A percentile compares a stretch with the other conserved stretches of the same genome.
Conservation (phyloP, 306 rosid species). For the Hippophae rhamnoides region DNA sequence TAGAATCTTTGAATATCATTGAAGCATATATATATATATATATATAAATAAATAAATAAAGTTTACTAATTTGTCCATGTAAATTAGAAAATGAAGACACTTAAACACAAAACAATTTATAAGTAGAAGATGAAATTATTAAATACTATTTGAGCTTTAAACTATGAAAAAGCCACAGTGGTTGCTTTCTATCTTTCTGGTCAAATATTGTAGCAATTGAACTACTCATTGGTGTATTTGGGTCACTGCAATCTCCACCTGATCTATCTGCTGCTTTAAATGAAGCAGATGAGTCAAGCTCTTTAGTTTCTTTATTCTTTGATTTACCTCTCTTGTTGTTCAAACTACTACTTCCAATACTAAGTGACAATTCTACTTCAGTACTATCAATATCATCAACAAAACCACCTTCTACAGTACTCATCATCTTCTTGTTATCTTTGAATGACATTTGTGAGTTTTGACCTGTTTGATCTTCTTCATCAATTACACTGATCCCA, state of each 20-base stretch:
- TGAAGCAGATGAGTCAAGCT: conserved; percentile 43
- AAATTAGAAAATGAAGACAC: no score
- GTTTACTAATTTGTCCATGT: no score
- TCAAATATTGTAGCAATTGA: conserved; percentile 53
- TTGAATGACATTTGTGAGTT: conserved; percentile 3
- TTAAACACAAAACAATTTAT: no score
- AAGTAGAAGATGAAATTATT: no score
- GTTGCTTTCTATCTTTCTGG: conserved; percentile 46
- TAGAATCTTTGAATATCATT: no score
- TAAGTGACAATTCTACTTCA: conserved; percentile 78
- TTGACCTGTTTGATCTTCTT: background rate
- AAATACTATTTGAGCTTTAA: conserved; percentile 55
- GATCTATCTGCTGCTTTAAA: conserved; percentile 66
- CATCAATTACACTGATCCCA: no score
- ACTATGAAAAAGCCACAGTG: conserved; percentile 70
- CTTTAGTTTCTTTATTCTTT: conserved; percentile 22
- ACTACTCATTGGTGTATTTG: conserved; percentile 64
- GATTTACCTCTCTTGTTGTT: conserved; percentile 40
- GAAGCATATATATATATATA: no score
- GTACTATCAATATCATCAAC: conserved; percentile 30
- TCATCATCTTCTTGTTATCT: conserved; percentile 23
- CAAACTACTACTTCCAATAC: conserved; percentile 61
- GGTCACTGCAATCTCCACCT: conserved; percentile 58
- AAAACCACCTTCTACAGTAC: conserved; percentile 16
- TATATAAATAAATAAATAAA: no score